Evolutionary conservation across 371 early-diverging fungal genomes (phyloP), one percentile per base, ranked within the genome.

Genomic region (Mortierella sp.): DNA sequence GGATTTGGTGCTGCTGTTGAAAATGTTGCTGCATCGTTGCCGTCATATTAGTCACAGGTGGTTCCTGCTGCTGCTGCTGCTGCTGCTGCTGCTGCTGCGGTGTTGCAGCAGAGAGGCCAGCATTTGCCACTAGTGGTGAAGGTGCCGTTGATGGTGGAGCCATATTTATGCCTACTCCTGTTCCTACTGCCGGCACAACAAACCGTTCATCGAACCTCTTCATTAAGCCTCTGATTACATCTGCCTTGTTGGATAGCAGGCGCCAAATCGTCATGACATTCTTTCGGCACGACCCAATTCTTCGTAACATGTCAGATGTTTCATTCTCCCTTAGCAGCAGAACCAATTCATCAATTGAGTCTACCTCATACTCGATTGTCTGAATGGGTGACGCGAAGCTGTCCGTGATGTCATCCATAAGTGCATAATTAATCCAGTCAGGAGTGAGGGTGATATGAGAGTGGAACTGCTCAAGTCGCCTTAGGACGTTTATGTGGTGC

Each of bases 371-470:
- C 76, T 96, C 96, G 60, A 93, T 90, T 14, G 89, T 86, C 21
- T 88, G 84, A 45, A 95, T 88, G 11, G 92, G 70, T 1, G 96
- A 95, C 51, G 93, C 91, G 82, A 95, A 95, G 15, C 88, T 86
- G 75, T 96, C 96, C 0, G 92, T 92, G 47, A 96, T 90, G 72
- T 95, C 94, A 80, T 95, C 95, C 70, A 95, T 80, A 14, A 95
- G 71, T 0, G 94, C 95, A 76, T 96, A 96, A 75, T 91, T 92
- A 60, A 96, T 91, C 97, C 97, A 96, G 65, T 95, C 95, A 81
- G 84, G 55, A 14, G 81, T 64, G 48, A 83, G 25, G 7, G 61
- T 66, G 26, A 79, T 73, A 48, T 66, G 72, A 15, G 64, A 69
- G 46, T 70, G 77, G 57, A 64, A 65, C 37, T 94, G 92, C 19